Percentiles rank a stretch among this genome's conserved stretches.
Evolutionary conservation across 2,329 filamentous ascomycete species (phyloP).

Genomic region (Diaporthe ampelina): DNA sequence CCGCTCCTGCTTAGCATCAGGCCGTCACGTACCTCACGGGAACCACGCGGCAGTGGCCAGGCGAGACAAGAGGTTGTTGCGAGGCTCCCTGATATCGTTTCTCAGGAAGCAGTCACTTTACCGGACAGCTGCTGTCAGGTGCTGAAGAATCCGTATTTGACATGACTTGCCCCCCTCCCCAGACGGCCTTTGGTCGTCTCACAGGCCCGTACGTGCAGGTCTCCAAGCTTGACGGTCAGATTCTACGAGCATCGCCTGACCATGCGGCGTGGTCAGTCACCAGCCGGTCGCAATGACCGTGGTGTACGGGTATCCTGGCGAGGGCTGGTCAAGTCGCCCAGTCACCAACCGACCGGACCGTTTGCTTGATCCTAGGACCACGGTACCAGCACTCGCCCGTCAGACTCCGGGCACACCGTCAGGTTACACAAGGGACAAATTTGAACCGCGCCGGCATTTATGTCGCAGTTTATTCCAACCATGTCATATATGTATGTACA

Average conservation of each 20-base stretch:
- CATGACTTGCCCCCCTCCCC: not conserved
- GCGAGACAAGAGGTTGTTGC: not conserved
- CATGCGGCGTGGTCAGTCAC: not conserved
- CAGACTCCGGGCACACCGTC: conserved; percentile 3
- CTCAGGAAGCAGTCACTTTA: not conserved
- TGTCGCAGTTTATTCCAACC: not conserved
- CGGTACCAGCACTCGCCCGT: conserved; percentile 4
- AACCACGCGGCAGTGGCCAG: not conserved
- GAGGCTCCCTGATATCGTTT: conserved; percentile 1
- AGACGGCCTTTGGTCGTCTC: not conserved
- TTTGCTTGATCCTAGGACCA: conserved; percentile 10
- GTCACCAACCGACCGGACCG: not conserved
- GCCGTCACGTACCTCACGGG: not conserved
- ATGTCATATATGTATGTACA: not conserved
- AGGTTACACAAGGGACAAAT: conserved; percentile 28
- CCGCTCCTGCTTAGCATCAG: not conserved
- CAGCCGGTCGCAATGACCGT: not conserved
- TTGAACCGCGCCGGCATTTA: conserved; percentile 14
- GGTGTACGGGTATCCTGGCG: not conserved
- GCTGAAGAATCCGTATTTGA: not conserved
- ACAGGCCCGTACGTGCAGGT: not conserved
- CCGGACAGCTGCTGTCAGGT: not conserved
- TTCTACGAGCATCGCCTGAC: not conserved
- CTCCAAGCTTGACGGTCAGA: not conserved
- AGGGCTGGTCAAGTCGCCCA: not conserved